These are phyloP conservation scores for Candida sithepensis DNA, from an alignment of 805 yeast genomes.

Conservation along the genomic window DNA sequence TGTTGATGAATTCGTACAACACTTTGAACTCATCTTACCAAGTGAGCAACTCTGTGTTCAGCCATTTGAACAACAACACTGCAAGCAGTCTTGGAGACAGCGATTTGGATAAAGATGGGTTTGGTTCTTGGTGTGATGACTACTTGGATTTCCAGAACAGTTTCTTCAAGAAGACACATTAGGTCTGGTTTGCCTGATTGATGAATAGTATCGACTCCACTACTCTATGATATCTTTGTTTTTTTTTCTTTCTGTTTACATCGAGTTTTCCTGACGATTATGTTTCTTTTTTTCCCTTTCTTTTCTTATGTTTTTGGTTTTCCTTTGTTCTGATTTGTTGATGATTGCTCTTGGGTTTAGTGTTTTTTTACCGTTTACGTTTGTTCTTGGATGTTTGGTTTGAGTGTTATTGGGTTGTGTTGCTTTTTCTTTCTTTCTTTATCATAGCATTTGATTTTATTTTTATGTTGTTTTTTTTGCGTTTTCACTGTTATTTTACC, in stretches of 20 bases:
- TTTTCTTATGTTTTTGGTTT: too few species aligned
- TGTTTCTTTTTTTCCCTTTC: too few species aligned
- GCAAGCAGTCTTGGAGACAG: background rate
- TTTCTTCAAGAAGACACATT: background rate
- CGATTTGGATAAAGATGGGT: background rate
- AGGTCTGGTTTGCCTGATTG: background rate
- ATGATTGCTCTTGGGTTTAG: background rate
- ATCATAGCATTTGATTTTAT: background rate
- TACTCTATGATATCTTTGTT: too few species aligned
- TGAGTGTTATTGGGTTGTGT: background rate
- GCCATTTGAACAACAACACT: background rate
- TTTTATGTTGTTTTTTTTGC: background rate
- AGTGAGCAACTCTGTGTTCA: background rate
- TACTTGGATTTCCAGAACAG: background rate
- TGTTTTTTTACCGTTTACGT: background rate
- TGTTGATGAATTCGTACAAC: conserved; percentile 13
- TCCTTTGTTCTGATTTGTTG: background rate
- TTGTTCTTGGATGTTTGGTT: background rate
- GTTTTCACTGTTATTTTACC: too few species aligned
- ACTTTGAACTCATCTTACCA: conserved; percentile 9
- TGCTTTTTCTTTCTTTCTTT: background rate
- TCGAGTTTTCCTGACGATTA: too few species aligned
- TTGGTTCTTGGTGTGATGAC: conserved; percentile 3
- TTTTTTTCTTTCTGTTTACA: too few species aligned
- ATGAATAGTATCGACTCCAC: too few species aligned